phyloP scores from a whole-genome alignment of 1,284 basidiomycete genomes.

The Ceratorhiza oryzae-sativae region DNA sequence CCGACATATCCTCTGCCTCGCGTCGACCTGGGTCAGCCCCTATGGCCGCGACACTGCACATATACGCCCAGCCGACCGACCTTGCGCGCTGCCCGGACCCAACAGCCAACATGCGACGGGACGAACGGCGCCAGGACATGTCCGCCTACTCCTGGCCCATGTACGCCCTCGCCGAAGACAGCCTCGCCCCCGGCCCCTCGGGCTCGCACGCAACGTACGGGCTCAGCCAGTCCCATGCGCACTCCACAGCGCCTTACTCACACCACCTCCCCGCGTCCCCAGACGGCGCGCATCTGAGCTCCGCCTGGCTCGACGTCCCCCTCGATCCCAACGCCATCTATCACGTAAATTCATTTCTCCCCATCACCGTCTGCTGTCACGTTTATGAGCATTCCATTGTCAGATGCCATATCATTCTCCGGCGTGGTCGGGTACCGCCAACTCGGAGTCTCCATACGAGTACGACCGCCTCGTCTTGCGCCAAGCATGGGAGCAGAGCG shows the following conservation, averaged over 20 bases:
- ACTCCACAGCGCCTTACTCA: constrained; percentile 15
- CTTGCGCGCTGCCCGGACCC: constrained; percentile 21
- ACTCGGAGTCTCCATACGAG: constrained; percentile 34
- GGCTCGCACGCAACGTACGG: constrained; percentile 12
- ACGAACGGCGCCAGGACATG: constrained; percentile 7
- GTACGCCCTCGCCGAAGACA: not conserved
- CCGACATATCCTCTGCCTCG: constrained; percentile 14
- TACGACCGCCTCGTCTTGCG: constrained; percentile 27
- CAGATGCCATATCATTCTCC: constrained; percentile 32
- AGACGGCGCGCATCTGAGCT: not conserved
- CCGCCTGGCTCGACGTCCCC: constrained; percentile 28
- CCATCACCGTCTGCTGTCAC: not conserved
- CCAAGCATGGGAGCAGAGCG: constrained; percentile 34
- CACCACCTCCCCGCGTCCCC: constrained; percentile 4
- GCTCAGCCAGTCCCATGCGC: not conserved
- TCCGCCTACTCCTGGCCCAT: constrained; percentile 2
- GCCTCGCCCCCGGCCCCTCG: constrained; percentile 7
- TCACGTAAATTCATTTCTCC: constrained; percentile 20
- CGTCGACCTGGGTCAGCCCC: constrained; percentile 30
- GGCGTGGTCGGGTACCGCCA: constrained; percentile 20
- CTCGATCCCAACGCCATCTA: constrained; percentile 37
- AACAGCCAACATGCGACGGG: constrained; percentile 20
- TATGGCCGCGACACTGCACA: constrained; percentile 32
- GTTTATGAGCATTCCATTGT: constrained; percentile 12
- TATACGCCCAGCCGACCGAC: constrained; percentile 29